Percentiles rank a stretch among this genome's conserved stretches.
Evolutionary conservation across 306 rosid species (phyloP).

Genomic region (Lathyrus oleraceus): DNA sequence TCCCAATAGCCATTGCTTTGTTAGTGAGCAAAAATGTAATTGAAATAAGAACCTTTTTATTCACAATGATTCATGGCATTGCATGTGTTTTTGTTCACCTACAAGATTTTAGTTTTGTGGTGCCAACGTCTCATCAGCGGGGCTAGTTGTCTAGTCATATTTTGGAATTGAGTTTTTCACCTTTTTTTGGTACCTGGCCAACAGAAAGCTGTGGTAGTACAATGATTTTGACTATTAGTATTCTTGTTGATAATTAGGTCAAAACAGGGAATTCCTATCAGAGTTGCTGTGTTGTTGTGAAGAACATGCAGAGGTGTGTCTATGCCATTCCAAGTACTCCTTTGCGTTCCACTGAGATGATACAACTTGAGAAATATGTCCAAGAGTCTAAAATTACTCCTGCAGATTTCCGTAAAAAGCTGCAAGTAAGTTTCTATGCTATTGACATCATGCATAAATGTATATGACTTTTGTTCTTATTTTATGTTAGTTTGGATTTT

Average conservation of each 20-base stretch:
- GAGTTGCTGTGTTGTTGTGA: constrained; percentile 88
- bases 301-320: constrained; percentile 86
- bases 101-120: not conserved
- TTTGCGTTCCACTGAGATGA: constrained; percentile 55
- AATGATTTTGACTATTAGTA: constrained; percentile 24
- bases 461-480: constrained; percentile 10
- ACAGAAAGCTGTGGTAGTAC: not conserved
- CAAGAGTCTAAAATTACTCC: constrained; percentile 63
- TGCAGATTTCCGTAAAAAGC: constrained; percentile 57
- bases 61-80: not conserved
- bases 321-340: constrained; percentile 76
- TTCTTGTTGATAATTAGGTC: constrained; percentile 58
- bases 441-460: constrained; percentile 6
- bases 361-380: constrained; percentile 61
- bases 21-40: not conserved
- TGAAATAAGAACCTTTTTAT: not conserved
- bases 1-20: not conserved
- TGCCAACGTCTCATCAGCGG: not conserved
- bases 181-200: not conserved
- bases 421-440: constrained; percentile 55
- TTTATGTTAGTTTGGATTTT: constrained; percentile 23
- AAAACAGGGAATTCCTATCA: constrained; percentile 72
- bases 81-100: not conserved
- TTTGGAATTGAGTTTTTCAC: not conserved
- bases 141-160: not conserved